phyloP scores from a whole-genome alignment of 2,329 filamentous ascomycete species.

The Aquanectria penicillioides region DNA sequence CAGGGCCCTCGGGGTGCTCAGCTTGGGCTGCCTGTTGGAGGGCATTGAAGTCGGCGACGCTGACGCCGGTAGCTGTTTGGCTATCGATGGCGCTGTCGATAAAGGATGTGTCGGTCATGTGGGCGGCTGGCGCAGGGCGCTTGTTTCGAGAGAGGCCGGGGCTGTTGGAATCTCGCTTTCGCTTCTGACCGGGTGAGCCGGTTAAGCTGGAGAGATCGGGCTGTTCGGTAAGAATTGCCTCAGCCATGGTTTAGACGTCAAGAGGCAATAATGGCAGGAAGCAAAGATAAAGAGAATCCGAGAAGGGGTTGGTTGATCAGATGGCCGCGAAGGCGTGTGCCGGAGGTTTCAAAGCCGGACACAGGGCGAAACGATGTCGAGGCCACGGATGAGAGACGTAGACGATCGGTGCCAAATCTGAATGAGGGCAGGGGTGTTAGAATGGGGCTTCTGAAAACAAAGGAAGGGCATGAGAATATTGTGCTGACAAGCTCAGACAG shows the following conservation, averaged over 20 bases:
- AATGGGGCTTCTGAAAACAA: conserved; percentile 20
- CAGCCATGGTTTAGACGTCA: conserved; percentile 54
- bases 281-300: conserved; percentile 8
- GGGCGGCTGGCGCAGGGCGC: conserved; percentile 56
- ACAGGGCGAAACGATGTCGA: conserved; percentile 31
- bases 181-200: conserved; percentile 61
- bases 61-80: conserved; percentile 54
- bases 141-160: conserved; percentile 62
- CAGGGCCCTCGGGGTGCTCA: conserved; percentile 58
- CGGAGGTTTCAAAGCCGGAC: conserved; percentile 13
- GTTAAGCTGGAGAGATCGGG: conserved; percentile 56
- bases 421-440: conserved; percentile 36
- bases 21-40: conserved; percentile 63
- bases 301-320: conserved; percentile 24
- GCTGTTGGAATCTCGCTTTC: conserved; percentile 64
- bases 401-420: conserved; percentile 34
- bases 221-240: conserved; percentile 57
- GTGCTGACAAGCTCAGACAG: neutral
- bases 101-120: conserved; percentile 62
- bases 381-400: conserved; percentile 35
- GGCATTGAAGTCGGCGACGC: conserved; percentile 65
- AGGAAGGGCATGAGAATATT: neutral
- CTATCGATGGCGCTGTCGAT: conserved; percentile 64
- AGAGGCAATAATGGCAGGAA: neutral
- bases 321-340: conserved; percentile 19